Evolutionary conservation across 805 yeast species (phyloP), one percentile per base, ranked within the genome.

Genomic region (Priceomyces melissophilus): DNA sequence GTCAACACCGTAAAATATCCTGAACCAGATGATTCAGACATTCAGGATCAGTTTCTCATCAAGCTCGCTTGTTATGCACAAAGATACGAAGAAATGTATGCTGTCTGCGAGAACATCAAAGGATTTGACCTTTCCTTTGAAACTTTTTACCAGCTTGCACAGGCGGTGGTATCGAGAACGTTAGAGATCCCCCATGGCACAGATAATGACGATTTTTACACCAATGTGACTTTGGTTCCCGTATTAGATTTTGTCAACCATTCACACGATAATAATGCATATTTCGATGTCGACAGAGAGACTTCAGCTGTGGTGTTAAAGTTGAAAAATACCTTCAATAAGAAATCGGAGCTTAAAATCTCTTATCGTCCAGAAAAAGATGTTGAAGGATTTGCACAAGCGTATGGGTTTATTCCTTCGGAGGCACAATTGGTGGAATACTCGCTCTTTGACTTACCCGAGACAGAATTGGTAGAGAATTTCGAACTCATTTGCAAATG

Each of bases 161-260:
- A 75, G 16, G 80, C 84, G 0, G 69, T 83, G 0, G 61, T 71
- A 28, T 81, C 87, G 0, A 64, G 91, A 41, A 73, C 76, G 1
- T 62, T 83, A 36, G 89, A 83, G 53, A 81, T 84, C 2, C 90
- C 91, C 0, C 63, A 67, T 51, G 50, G 44, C 2, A 50, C 47
- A 3, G 58, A 49, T 14, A 57, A 49, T 3, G 53, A 72, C 48
- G 47, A 61, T 31, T 57, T 48, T 39, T 42, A 42, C 25, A 50
- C 56, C 4, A 73, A 76, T 37, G 69, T 80, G 0, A 74, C 86
- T 0, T 55, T 84, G 40, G 86, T 83, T 1, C 89, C 91, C 1
- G 44, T 81, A 1, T 50, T 84, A 25, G 91, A 84, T 57, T 84
- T 77, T 67, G 84, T 75, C 4, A 84, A 84, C 54, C 91, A 84